Base-by-base conservation (phyloP, 441 rosid genomes). In the Brassica hybrid region DNA sequence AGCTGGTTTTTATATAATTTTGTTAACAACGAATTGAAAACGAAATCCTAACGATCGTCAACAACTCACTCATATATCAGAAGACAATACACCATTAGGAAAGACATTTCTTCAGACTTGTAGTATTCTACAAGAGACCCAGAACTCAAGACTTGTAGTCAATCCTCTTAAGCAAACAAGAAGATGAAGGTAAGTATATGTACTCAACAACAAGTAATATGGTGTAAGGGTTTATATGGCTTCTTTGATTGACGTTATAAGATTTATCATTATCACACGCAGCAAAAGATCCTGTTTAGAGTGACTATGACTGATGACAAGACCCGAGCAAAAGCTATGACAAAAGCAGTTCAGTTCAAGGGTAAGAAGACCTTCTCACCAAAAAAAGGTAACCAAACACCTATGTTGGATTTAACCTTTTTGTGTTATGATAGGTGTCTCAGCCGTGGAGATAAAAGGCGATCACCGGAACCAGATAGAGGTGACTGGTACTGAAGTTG, bases 401-500 rank as follows among this genome's bases (percentile, higher is more conserved):
- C n/a, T n/a, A 7, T 17, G 14, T 57, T 73, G 59, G 38, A 50
- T 61, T n/a, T 16, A 6, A 64, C 10, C n/a, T n/a, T n/a, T n/a
- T n/a, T n/a, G n/a, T n/a, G 54, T 12, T 57, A 50, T 32, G 30
- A n/a, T 62, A 89, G 91, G 94, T 0, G 89, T 91, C 6, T 80
- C 83, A 13, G 83, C 83, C 0, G 86, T 69, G 14, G 72, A 77
- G 12, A 27, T 86, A 54, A 85, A 69, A 43, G 91, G 90, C 4
- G 68, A 43, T 30, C 88, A 85, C 16, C 76, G 79, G 85, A 81
- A 70, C 83, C 86, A 84, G 65, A 88, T 90, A 57, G 90, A 87
- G 81, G 80, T 88, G 6, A 82, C 56, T 0, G 94, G 94, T 11
- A 85, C 79, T 2, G 86, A 75, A 23, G 76, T 90, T 1, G 90